A percentile compares a stretch with the other conserved stretches of the same genome.
phyloP scores from a whole-genome alignment of 441 rosid species.

The Gossypium armourianum region DNA sequence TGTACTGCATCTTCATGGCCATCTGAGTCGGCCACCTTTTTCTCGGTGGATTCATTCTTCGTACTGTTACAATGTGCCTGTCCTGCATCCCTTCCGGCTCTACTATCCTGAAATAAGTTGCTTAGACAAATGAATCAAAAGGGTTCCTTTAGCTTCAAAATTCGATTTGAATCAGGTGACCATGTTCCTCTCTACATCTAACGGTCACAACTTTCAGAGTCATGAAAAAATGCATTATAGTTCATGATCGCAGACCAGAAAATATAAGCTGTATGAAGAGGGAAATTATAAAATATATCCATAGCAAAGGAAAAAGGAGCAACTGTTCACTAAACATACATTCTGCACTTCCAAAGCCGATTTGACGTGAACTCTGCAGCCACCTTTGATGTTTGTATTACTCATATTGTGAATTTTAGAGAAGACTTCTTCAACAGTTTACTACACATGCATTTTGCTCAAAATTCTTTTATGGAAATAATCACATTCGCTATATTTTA shows the following conservation, averaged over 20 bases:
- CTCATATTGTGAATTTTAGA: too few relatives aligned
- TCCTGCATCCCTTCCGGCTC: slow-evolving; percentile 30
- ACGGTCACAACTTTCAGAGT: background rate
- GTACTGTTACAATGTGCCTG: slow-evolving; percentile 2
- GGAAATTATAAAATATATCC: background rate
- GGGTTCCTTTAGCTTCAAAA: slow-evolving; percentile 2
- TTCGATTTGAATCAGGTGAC: background rate
- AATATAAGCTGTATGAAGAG: background rate
- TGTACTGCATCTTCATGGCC: slow-evolving; percentile 15
- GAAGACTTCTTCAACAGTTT: background rate
- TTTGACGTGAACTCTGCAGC: background rate
- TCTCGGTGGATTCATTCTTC: slow-evolving; percentile 19
- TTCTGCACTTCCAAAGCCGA: background rate
- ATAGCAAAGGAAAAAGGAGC: background rate
- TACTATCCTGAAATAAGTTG: slow-evolving; percentile 35
- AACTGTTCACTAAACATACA: background rate
- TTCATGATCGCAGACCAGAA: background rate
- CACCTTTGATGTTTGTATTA: background rate
- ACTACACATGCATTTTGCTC: background rate
- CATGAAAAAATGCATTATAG: background rate
- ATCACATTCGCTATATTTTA: background rate
- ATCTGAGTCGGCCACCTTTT: slow-evolving; percentile 21
- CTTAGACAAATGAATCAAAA: background rate
- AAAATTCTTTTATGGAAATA: background rate
- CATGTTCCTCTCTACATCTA: background rate